These are phyloP conservation scores for Trichoderma sp. DNA, from an alignment of 2,329 filamentous ascomycete genomes.

Conservation along the genomic window DNA sequence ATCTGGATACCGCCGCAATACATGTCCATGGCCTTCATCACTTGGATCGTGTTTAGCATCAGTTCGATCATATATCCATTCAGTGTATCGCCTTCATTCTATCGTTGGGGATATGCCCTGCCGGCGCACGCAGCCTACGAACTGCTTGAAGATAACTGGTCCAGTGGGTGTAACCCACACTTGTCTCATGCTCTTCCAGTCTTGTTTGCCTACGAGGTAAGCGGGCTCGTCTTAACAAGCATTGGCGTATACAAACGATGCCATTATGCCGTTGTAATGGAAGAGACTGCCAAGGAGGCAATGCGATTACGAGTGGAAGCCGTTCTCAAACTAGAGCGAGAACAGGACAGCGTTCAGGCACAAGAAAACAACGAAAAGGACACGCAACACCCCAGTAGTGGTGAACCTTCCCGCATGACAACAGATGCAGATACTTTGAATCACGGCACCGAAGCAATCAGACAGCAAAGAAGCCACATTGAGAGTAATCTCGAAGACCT, in stretches of 20 bases:
- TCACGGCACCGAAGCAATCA: neutral
- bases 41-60: conserved; percentile 24
- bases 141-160: conserved; percentile 23
- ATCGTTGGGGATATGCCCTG: conserved; percentile 22
- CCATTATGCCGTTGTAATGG: conserved; percentile 20
- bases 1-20: conserved; percentile 25
- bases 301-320: conserved; percentile 18
- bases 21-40: conserved; percentile 24
- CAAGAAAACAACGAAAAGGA: neutral
- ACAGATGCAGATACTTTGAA: neutral
- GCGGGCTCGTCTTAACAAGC: conserved; percentile 16
- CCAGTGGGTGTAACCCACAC: conserved; percentile 24
- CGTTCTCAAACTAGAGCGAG: conserved; percentile 14
- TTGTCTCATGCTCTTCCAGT: conserved; percentile 22
- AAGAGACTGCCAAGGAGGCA: conserved; percentile 21
- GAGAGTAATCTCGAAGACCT: conserved; percentile 12
- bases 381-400: neutral
- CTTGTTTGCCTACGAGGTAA: conserved; percentile 24
- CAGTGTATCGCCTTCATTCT: conserved; percentile 22
- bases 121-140: conserved; percentile 24
- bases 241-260: conserved; percentile 22
- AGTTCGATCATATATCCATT: conserved; percentile 24
- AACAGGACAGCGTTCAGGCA: neutral
- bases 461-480: neutral
- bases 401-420: neutral